Base-by-base conservation (phyloP, 2,329 filamentous ascomycete genomes). In the Teratosphaeria gauchensis region DNA sequence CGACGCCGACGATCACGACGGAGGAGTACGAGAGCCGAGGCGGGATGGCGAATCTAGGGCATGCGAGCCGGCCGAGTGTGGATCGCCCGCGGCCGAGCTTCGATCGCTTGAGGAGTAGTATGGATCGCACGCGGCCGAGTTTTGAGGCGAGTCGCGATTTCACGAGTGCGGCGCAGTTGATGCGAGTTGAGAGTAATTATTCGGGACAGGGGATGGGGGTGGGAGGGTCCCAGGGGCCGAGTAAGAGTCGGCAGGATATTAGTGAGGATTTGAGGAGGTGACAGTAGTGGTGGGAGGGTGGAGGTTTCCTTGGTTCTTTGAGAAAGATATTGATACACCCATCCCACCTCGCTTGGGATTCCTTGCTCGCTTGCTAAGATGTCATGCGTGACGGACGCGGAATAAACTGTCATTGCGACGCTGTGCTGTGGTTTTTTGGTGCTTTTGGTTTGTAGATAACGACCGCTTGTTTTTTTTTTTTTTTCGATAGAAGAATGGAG, bases 81-180 rank as follows among this genome's bases (percentile, higher is more conserved):
- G 87, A 91, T 62, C 81, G 87, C 61, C 80, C 86, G 4, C 80
- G 90, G 63, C 90, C 90, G 48, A 95, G 90, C n/a, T 95, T 89
- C 71, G 92, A 97, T 69, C 84, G 92, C 58, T 84, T 95, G 67
- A 82, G 92, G 55, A 84, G 85, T 62, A 95, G 90, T 0, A 92
- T 95, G 84, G 94, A 97, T 69, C 85, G 87, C 30, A 84, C 90
- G 19, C 82, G 91, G 65, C 82, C 88, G 11, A 92, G 89, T 72
- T 96, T 90, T 71, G 92, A 96, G 74, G 85, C 84, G 42, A 94
- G 87, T 72, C 88, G 85, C 67, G 94, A 97, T 68, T 96, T 96
- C 69, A 96, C 92, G 0, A 92, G 89, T 31, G 92, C 92, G 14
- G 90, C 90, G 42, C 85, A 92, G 71, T 77, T 99, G 64, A 87